Conservation (phyloP, 306 rosid species). For the Spatholobus suberectus region DNA sequence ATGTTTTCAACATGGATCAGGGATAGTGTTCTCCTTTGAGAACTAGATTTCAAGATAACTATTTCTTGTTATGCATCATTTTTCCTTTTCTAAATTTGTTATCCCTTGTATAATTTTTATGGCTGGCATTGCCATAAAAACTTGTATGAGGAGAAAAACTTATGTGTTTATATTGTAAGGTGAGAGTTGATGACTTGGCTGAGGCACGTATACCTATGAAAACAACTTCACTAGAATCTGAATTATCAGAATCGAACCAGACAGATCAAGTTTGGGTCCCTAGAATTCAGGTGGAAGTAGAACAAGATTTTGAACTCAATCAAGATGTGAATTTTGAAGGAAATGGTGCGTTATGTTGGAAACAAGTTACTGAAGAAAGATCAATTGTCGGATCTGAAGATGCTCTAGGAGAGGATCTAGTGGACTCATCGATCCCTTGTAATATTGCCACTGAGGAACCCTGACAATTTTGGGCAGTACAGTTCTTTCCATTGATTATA, state of each 20-base stretch:
- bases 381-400: neutral
- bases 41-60: slow-evolving; percentile 19
- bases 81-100: neutral
- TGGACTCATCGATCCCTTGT: slow-evolving; percentile 12
- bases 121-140: neutral
- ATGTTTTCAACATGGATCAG: too few relatives aligned
- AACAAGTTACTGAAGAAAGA: slow-evolving; percentile 53
- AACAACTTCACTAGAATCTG: slow-evolving; percentile 42
- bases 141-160: slow-evolving; percentile 17
- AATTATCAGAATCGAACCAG: slow-evolving; percentile 48
- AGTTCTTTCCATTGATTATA: neutral
- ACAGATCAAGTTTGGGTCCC: slow-evolving; percentile 38
- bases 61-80: neutral
- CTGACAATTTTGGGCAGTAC: neutral
- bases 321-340: slow-evolving; percentile 49
- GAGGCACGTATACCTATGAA: slow-evolving; percentile 40
- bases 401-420: neutral
- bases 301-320: slow-evolving; percentile 44
- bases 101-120: neutral
- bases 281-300: slow-evolving; percentile 43
- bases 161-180: slow-evolving; percentile 53
- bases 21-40: neutral
- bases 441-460: neutral
- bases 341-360: slow-evolving; percentile 57
- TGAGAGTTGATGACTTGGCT: slow-evolving; percentile 65